These are phyloP conservation scores for Elaphomyces granulatus DNA, from an alignment of 495 filamentous ascomycete species.

Conservation along the genomic window DNA sequence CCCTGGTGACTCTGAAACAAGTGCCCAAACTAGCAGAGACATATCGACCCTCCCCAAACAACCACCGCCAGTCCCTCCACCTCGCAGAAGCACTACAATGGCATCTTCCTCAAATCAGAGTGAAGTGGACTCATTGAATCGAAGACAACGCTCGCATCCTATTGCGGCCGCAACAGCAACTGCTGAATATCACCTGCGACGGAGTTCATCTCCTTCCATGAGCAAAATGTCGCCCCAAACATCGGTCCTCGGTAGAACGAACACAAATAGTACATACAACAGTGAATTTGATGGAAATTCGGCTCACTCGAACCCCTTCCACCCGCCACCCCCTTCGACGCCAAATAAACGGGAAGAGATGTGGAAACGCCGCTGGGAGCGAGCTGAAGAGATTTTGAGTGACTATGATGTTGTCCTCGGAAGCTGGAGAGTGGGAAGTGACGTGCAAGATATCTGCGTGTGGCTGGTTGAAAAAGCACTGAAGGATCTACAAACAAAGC, in stretches of 20 bases:
- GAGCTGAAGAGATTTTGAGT: slow-evolving; percentile 56
- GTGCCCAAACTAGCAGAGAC: slow-evolving; percentile 8
- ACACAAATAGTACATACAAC: too few relatives aligned
- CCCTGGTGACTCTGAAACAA: slow-evolving; percentile 2
- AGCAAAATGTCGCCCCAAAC: too few relatives aligned
- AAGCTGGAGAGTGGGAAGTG: slow-evolving; percentile 74
- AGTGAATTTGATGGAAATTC: too few relatives aligned
- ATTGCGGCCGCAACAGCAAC: too few relatives aligned
- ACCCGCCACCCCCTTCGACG: slow-evolving; percentile 8
- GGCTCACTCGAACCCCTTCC: too few relatives aligned
- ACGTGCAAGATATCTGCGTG: slow-evolving; percentile 48
- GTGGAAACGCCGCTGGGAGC: slow-evolving; percentile 66
- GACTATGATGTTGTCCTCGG: slow-evolving; percentile 56
- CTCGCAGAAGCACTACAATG: slow-evolving; percentile 14
- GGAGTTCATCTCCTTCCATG: too few relatives aligned
- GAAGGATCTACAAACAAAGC: slow-evolving; percentile 11
- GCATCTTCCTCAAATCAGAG: slow-evolving; percentile 14
- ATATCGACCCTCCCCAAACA: slow-evolving; percentile 22
- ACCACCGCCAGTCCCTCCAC: slow-evolving; percentile 13
- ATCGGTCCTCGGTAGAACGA: too few relatives aligned
- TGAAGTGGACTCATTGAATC: slow-evolving; percentile 7
- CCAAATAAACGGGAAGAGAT: slow-evolving; percentile 67
- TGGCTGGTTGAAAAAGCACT: slow-evolving; percentile 35
- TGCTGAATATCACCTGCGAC: too few relatives aligned
- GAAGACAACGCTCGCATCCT: not conserved